phyloP scores from a whole-genome alignment of 495 filamentous ascomycete genomes.

The Xylaria nigripes region DNA sequence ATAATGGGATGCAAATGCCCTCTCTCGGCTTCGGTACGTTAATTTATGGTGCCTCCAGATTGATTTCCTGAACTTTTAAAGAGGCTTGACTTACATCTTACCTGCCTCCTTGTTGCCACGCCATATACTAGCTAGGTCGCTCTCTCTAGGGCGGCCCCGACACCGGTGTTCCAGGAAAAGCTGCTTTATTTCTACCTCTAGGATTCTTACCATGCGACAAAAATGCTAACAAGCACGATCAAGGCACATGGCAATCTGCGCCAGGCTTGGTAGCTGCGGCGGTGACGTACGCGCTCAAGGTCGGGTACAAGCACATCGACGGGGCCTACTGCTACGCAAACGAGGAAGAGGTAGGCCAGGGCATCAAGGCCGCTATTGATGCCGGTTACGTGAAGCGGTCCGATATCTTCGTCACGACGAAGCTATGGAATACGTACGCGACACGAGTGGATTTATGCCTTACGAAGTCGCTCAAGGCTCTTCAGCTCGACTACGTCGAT shows the following conservation, averaged over 20 bases:
- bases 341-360: slow-evolving; percentile 49
- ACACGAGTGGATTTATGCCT: slow-evolving; percentile 57
- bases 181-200: background rate
- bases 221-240: background rate
- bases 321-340: slow-evolving; percentile 52
- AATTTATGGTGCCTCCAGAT: background rate
- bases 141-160: background rate
- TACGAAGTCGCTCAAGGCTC: slow-evolving; percentile 59
- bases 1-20: slow-evolving; percentile 68
- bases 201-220: background rate
- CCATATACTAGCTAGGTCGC: background rate
- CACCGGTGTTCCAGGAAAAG: background rate
- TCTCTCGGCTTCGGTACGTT: slow-evolving; percentile 62
- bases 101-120: no score
- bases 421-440: slow-evolving; percentile 77
- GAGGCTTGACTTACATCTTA: no score
- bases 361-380: slow-evolving; percentile 54
- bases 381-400: slow-evolving; percentile 60
- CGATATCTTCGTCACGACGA: slow-evolving; percentile 75
- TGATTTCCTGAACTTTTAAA: no score
- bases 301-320: slow-evolving; percentile 60
- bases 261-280: slow-evolving; percentile 52
- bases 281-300: slow-evolving; percentile 47
- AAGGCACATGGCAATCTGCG: slow-evolving; percentile 67
- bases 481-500: slow-evolving; percentile 76